Evolutionary conservation across 2,329 filamentous ascomycete genomes (phyloP).

Genomic region (Hirsutella thompsonii): DNA sequence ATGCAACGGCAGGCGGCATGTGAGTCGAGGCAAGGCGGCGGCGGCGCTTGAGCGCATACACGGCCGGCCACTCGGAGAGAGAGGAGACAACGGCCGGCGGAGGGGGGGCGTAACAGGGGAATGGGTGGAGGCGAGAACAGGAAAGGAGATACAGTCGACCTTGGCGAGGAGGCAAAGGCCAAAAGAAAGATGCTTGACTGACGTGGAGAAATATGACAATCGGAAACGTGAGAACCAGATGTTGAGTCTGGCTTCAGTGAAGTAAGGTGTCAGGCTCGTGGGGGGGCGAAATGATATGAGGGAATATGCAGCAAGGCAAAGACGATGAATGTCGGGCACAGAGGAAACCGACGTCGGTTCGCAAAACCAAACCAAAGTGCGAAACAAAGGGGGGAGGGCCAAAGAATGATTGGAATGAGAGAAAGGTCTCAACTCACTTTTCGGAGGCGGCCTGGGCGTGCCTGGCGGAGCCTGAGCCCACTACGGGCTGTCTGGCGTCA

Average conservation of each 20-base stretch:
- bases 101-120: not conserved
- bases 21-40: constrained; percentile 1
- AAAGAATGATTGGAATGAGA: not conserved
- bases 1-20: constrained; percentile 4
- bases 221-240: no score
- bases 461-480: constrained; percentile 30
- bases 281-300: no score
- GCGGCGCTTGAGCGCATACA: not conserved
- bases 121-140: not conserved
- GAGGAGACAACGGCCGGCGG: constrained; percentile 1
- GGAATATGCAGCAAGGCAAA: no score
- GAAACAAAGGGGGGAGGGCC: constrained; percentile 1
- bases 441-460: constrained; percentile 34
- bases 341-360: no score
- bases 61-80: constrained; percentile 5
- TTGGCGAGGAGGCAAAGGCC: no score
- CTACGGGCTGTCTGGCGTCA: constrained; percentile 28
- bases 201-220: no score
- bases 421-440: constrained; percentile 33
- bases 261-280: no score
- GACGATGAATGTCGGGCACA: no score
- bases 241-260: no score
- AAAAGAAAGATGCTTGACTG: no score
- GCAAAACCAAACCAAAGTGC: no score
- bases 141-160: not conserved